Conservation (phyloP, 2,329 filamentous ascomycete species). For the Cladosporium sp. region DNA sequence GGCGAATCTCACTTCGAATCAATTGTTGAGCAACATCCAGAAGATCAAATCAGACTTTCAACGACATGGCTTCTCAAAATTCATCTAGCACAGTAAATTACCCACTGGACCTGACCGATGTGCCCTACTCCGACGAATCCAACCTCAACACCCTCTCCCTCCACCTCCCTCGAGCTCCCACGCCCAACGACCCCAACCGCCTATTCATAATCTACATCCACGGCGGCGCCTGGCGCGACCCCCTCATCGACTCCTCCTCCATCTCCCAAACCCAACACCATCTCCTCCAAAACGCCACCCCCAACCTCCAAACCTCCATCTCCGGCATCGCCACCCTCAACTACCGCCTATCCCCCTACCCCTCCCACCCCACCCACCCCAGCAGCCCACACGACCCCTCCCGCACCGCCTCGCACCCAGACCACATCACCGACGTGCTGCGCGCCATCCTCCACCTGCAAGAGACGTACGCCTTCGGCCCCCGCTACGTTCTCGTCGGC, state of each 20-base stretch:
- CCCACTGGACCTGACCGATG: slow-evolving; percentile 17
- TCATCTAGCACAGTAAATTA: no score
- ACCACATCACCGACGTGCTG: slow-evolving; percentile 57
- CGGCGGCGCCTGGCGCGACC: slow-evolving; percentile 49
- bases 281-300: slow-evolving; percentile 27
- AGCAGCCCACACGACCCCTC: slow-evolving; percentile 42
- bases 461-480: slow-evolving; percentile 40
- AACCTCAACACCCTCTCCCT: slow-evolving; percentile 40
- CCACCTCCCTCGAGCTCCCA: slow-evolving; percentile 36
- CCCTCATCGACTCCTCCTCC: slow-evolving; percentile 34
- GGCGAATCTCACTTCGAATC: no score
- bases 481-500: slow-evolving; percentile 54
- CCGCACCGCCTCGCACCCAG: slow-evolving; percentile 53
- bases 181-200: slow-evolving; percentile 17
- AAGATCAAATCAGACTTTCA: no score
- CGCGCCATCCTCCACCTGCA: slow-evolving; percentile 50
- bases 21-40: no score
- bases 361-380: slow-evolving; percentile 42
- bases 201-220: slow-evolving; percentile 42
- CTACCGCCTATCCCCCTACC: slow-evolving; percentile 58
- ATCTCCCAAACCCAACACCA: slow-evolving; percentile 35
- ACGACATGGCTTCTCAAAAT: no score
- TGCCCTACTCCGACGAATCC: slow-evolving; percentile 28
- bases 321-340: slow-evolving; percentile 62
- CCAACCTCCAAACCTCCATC: slow-evolving; percentile 32